phyloP scores from a whole-genome alignment of 345 rosid genomes.

The Ailanthus altissimus region DNA sequence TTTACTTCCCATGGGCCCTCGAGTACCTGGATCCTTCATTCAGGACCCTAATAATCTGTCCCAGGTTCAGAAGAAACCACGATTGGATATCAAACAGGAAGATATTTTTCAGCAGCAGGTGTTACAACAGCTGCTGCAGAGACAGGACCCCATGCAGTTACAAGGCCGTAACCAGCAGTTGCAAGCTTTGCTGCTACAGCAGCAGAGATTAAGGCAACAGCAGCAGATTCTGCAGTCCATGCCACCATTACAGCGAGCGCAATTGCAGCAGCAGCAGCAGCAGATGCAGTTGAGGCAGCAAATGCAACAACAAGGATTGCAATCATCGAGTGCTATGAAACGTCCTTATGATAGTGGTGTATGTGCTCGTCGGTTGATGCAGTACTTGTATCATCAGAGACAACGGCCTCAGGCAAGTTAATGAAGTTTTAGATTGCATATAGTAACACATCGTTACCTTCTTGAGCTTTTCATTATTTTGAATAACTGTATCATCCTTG shows the following conservation, averaged over 20 bases:
- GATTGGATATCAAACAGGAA: conserved; percentile 86
- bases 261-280: conserved; percentile 77
- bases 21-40: conserved; percentile 62
- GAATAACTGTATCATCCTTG: not conserved
- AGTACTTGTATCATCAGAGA: conserved; percentile 90
- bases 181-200: conserved; percentile 61
- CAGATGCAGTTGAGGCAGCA: conserved; percentile 78
- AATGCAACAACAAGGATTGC: conserved; percentile 80
- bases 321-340: conserved; percentile 49
- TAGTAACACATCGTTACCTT: not conserved
- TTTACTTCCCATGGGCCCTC: conserved; percentile 59
- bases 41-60: conserved; percentile 70
- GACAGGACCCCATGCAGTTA: conserved; percentile 76
- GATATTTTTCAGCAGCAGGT: conserved; percentile 86
- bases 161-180: conserved; percentile 74
- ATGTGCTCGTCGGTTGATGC: conserved; percentile 95
- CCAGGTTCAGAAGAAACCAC: conserved; percentile 76
- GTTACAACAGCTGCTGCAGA: conserved; percentile 78
- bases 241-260: conserved; percentile 82
- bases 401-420: conserved; percentile 80
- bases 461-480: not conserved
- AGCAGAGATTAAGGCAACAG: conserved; percentile 52
- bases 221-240: conserved; percentile 71
- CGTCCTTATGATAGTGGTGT: conserved; percentile 75
- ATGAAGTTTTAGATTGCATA: not conserved